Conservation (phyloP, 1,139 yeast genomes). For the Saccharomyces hybrid region DNA sequence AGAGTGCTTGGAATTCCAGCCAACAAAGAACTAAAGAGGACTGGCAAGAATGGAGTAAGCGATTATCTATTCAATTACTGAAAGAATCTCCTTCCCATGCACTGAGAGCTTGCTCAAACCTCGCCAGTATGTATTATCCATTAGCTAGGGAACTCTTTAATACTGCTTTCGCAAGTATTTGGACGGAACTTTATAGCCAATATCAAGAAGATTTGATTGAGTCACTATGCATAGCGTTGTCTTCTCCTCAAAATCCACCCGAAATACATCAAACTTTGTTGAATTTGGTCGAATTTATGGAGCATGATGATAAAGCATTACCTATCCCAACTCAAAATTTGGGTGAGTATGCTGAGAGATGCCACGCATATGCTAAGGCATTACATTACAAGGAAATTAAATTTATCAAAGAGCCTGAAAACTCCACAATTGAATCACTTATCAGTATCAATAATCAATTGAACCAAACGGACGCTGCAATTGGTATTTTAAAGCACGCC, state of each 20-base stretch:
- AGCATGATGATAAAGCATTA: slow-evolving; percentile 89
- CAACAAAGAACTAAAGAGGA: slow-evolving; percentile 87
- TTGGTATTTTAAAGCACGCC: slow-evolving; percentile 92
- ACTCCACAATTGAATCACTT: slow-evolving; percentile 85
- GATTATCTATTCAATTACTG: slow-evolving; percentile 75
- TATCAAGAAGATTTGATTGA: slow-evolving; percentile 86
- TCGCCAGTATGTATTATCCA: slow-evolving; percentile 84
- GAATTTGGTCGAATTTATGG: slow-evolving; percentile 93
- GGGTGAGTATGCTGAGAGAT: slow-evolving; percentile 88
- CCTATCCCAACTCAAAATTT: slow-evolving; percentile 85
- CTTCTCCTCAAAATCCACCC: slow-evolving; percentile 89
- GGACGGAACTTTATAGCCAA: slow-evolving; percentile 87
- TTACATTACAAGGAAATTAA: slow-evolving; percentile 92
- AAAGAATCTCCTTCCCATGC: slow-evolving; percentile 96
- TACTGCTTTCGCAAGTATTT: slow-evolving; percentile 90
- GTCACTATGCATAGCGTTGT: slow-evolving; percentile 76
- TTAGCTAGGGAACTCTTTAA: slow-evolving; percentile 87
- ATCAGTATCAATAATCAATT: slow-evolving; percentile 89
- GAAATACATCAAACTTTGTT: slow-evolving; percentile 86
- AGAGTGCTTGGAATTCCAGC: slow-evolving; percentile 87
- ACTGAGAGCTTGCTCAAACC: slow-evolving; percentile 81
- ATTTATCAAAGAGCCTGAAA: slow-evolving; percentile 85
- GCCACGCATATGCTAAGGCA: slow-evolving; percentile 97
- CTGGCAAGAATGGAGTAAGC: slow-evolving; percentile 96
- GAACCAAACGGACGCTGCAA: slow-evolving; percentile 96